Conservation (phyloP, 768 basidiomycete species). For the Xerocomellus dryophilus region DNA sequence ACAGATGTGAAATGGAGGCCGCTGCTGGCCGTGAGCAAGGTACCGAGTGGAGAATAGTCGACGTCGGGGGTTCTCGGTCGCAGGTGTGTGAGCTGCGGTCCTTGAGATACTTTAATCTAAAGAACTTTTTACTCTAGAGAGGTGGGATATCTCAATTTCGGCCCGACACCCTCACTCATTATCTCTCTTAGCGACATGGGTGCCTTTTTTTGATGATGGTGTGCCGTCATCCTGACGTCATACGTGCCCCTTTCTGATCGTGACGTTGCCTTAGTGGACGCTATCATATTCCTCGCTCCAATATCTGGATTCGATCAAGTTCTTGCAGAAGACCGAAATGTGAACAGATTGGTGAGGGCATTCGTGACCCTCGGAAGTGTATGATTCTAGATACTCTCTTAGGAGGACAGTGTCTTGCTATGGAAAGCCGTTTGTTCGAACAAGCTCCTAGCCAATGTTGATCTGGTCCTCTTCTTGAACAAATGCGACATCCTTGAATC, state of each 20-base stretch:
- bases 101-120: neutral
- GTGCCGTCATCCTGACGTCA: neutral
- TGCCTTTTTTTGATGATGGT: conserved; percentile 56
- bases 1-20: conserved; percentile 78
- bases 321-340: conserved; percentile 48
- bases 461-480: conserved; percentile 78
- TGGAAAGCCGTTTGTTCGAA: conserved; percentile 75
- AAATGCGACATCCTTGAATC: conserved; percentile 72
- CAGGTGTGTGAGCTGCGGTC: conserved; percentile 37
- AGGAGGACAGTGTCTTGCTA: conserved; percentile 76
- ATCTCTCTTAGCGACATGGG: conserved; percentile 43
- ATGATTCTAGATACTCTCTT: neutral
- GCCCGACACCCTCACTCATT: conserved; percentile 9
- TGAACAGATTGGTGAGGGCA: conserved; percentile 46
- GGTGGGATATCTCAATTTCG: conserved; percentile 25
- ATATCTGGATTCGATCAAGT: conserved; percentile 58
- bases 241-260: neutral
- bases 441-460: conserved; percentile 65
- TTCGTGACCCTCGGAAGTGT: neutral
- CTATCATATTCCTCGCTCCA: conserved; percentile 59
- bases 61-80: conserved; percentile 51
- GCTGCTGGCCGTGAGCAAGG: conserved; percentile 47
- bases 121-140: conserved; percentile 26
- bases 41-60: conserved; percentile 54
- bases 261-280: conserved; percentile 29